phyloP scores from a whole-genome alignment of 306 rosid species.

The Sophora flavescens region DNA sequence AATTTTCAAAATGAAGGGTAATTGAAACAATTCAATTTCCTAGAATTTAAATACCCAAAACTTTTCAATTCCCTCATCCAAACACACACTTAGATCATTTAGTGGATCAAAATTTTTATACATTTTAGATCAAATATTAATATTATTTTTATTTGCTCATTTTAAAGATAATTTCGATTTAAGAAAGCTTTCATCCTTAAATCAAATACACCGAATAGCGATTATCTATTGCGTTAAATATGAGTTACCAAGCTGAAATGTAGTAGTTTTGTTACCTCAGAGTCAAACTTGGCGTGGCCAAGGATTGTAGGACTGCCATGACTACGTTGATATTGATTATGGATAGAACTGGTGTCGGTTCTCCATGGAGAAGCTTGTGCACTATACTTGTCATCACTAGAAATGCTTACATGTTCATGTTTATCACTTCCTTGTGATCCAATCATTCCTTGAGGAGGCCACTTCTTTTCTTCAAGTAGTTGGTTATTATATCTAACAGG shows the following conservation, averaged over 20 bases:
- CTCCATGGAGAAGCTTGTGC: conserved; percentile 50
- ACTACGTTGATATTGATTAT: conserved; percentile 44
- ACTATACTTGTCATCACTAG: conserved; percentile 22
- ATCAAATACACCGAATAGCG: background rate
- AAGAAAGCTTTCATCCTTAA: too few species aligned
- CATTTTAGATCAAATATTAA: too few species aligned
- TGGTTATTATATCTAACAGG: conserved; percentile 43
- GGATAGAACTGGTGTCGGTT: conserved; percentile 28
- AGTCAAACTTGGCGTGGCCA: conserved; percentile 36
- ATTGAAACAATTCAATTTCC: too few species aligned
- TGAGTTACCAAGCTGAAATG: background rate
- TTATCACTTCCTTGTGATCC: conserved; percentile 36
- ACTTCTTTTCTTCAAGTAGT: conserved; percentile 47
- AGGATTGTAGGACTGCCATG: conserved; percentile 36
- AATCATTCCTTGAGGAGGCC: conserved; percentile 43
- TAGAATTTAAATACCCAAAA: too few species aligned
- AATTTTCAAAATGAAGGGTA: too few species aligned
- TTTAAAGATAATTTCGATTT: too few species aligned
- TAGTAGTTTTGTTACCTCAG: conserved; percentile 44
- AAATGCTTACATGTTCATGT: conserved; percentile 36
- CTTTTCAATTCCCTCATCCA: too few species aligned
- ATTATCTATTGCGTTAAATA: background rate
- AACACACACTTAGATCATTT: too few species aligned
- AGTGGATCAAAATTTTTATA: too few species aligned
- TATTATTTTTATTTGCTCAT: too few species aligned